Percentiles rank a stretch among this genome's conserved stretches.
Evolutionary conservation across 176 grass and related monocot genomes (phyloP).

Genomic region (Dactylis glomerata): DNA sequence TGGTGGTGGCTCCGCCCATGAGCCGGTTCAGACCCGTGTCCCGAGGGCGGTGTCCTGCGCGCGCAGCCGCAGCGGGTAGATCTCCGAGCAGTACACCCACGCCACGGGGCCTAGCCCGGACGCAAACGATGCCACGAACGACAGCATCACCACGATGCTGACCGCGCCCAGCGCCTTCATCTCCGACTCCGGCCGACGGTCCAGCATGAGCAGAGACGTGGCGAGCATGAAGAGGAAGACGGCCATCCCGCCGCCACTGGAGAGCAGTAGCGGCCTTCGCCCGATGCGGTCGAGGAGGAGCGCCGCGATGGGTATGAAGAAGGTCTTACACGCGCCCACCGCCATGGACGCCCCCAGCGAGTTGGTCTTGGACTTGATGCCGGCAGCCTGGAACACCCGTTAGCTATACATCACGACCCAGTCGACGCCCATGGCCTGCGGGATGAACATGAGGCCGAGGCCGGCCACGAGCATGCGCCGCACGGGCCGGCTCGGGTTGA

Average conservation of each 20-base stretch:
- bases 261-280: conserved; percentile 64
- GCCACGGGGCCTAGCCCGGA: no score
- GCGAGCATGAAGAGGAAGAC: no score
- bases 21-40: conserved; percentile 69
- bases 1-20: conserved; percentile 72
- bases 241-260: conserved; percentile 76
- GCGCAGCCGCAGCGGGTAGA: no score
- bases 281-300: conserved; percentile 79
- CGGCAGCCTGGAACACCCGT: conserved; percentile 62
- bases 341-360: conserved; percentile 67
- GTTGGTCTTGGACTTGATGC: conserved; percentile 51
- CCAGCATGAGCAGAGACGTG: no score
- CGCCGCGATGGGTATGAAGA: conserved; percentile 61
- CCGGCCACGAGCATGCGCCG: conserved; percentile 64
- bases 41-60: conserved; percentile 69
- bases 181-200: conserved; percentile 32
- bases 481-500: conserved; percentile 59
- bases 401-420: conserved; percentile 89
- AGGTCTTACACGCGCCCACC: conserved; percentile 70
- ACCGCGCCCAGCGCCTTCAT: conserved; percentile 43
- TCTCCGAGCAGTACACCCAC: no score
- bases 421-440: conserved; percentile 86
- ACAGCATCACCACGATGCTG: conserved; percentile 62
- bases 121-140: no score
- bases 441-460: conserved; percentile 84